Percentiles rank a stretch among this genome's conserved stretches.
These are phyloP conservation scores for Fusarium domesticum DNA, from an alignment of 2,329 filamentous ascomycete species.

Conservation along the genomic window DNA sequence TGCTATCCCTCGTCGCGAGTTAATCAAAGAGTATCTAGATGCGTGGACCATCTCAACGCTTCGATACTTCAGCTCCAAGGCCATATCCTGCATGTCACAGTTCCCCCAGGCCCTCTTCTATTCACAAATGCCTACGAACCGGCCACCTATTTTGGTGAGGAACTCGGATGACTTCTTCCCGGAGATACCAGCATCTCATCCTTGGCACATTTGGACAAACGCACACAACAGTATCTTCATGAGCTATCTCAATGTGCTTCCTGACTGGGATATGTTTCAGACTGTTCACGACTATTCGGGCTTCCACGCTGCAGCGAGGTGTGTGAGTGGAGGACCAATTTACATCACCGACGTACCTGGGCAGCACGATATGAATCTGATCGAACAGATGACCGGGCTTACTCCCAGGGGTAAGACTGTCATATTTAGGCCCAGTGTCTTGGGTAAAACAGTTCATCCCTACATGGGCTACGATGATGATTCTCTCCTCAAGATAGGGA, in stretches of 20 bases:
- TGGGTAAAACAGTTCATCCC: constrained; percentile 69
- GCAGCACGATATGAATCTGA: constrained; percentile 70
- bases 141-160: constrained; percentile 69
- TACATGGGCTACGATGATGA: constrained; percentile 76
- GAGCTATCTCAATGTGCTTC: constrained; percentile 79
- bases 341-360: constrained; percentile 92
- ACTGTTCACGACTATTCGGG: constrained; percentile 65
- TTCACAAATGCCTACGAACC: constrained; percentile 73
- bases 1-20: constrained; percentile 64
- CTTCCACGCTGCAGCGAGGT: constrained; percentile 88
- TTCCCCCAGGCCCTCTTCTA: constrained; percentile 83
- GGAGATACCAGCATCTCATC: constrained; percentile 71
- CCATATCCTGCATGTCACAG: constrained; percentile 94
- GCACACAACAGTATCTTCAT: constrained; percentile 84
- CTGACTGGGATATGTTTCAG: constrained; percentile 76
- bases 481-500: constrained; percentile 71
- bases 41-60: constrained; percentile 79
- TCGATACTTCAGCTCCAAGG: constrained; percentile 71
- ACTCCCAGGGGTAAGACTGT: constrained; percentile 72
- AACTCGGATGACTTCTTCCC: constrained; percentile 95
- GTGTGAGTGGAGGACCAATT: constrained; percentile 85
- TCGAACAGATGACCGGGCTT: constrained; percentile 75
- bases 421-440: constrained; percentile 72
- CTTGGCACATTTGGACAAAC: constrained; percentile 95
- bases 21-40: constrained; percentile 77